Evolutionary conservation across 2,329 filamentous ascomycete species (phyloP), one percentile per base, ranked within the genome.

Genomic region (Colletotrichum australisinense): DNA sequence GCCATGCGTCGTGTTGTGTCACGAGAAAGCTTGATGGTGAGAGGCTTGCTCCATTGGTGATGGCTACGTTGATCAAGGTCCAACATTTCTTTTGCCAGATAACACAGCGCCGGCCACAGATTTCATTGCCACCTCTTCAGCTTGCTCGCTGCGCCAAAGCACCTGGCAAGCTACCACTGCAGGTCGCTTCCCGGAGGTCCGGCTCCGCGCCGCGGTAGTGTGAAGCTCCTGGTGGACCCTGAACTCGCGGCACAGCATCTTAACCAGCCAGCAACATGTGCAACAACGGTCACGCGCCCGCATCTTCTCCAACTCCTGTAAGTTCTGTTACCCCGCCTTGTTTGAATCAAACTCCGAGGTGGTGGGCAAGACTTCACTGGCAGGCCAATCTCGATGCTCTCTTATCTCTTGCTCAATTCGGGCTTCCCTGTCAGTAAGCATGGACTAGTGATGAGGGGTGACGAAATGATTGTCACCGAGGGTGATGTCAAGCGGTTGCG

Each of bases 11-110:
- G 70, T 28, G 24, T 24, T 28, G 62, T 73, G 71, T 70, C 67
- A 73, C 71, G 67, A 49, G 71, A 73, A 71, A 71, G 67, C 60
- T 71, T 73, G 63, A 60, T 35, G 46, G 6, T 28, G 49, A 52
- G 38, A 62, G 22, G 55, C 42, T 52, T 70, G 35, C 26, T 22
- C 52, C 14, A 62, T 24, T 73, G 22, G 7, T 30, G 46, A 59
- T 24, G 22, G 53, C 53, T 30, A 49, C 30, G 22, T 52, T 69
- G 30, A 24, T 32, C 11, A 52, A 60, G 67, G 9, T n/a, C 38
- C 30, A n/a, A 16, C 32, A 53, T 26, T 52, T 22, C 42, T 62
- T 19, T 53, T 19, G 7, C 42, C 14, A 19, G 32, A 35, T 32
- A 49, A 49, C 42, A n/a, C 42, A 49, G 42, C 42, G 4, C 5